These are phyloP conservation scores for Penicillium sp. DNA, from an alignment of 2,329 filamentous ascomycete genomes.

Conservation along the genomic window DNA sequence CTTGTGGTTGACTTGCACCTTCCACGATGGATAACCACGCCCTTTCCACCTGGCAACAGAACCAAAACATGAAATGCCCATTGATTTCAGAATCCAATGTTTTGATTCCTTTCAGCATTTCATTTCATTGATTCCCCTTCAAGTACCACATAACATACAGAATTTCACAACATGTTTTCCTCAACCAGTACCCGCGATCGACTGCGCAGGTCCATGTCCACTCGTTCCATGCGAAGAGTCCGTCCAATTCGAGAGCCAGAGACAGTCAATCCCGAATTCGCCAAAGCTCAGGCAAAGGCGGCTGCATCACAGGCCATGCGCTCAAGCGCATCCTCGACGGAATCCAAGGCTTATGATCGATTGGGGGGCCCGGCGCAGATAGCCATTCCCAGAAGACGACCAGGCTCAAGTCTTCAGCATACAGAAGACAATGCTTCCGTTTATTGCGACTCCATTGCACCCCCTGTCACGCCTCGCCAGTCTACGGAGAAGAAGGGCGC, in stretches of 20 bases:
- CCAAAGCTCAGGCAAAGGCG: conserved; percentile 46
- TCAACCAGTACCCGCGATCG: conserved; percentile 38
- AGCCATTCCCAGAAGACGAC: conserved; percentile 35
- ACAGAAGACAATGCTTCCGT: conserved; percentile 21
- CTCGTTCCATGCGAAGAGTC: conserved; percentile 44
- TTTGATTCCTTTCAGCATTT: conserved; percentile 7
- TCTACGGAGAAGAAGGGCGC: conserved; percentile 8
- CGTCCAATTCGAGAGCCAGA: conserved; percentile 34
- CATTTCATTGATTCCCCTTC: conserved; percentile 23
- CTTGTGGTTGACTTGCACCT: background rate
- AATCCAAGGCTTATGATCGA: conserved; percentile 39
- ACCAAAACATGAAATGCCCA: background rate
- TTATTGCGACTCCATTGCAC: conserved; percentile 1
- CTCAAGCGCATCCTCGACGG: conserved; percentile 38
- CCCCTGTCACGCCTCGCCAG: conserved; percentile 11
- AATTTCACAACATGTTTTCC: conserved; percentile 35
- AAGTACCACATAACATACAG: conserved; percentile 35
- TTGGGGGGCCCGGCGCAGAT: conserved; percentile 37
- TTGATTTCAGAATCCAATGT: background rate
- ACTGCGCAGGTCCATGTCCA: conserved; percentile 48
- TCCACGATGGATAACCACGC: conserved; percentile 5
- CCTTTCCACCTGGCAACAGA: background rate
- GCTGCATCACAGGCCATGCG: conserved; percentile 53
- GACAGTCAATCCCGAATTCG: conserved; percentile 38
- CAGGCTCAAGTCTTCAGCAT: conserved; percentile 25